Evolutionary conservation across 805 yeast genomes (phyloP).

Genomic region (Cyberlindnera xishuangbannaensis): DNA sequence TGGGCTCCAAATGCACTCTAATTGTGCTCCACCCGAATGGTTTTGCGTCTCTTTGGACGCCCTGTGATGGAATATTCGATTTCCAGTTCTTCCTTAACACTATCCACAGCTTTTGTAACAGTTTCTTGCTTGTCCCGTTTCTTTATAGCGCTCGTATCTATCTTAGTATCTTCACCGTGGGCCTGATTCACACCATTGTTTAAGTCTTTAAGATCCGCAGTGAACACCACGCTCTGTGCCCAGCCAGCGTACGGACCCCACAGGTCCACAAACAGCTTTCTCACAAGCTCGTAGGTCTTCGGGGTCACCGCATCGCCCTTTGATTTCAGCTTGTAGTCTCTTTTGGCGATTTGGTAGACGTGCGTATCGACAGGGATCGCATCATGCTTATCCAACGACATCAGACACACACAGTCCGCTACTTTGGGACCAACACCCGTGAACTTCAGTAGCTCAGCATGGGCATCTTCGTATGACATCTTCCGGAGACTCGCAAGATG

Average conservation of each 20-base stretch:
- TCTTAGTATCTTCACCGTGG: conserved; percentile 4
- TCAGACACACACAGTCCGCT: conserved; percentile 91
- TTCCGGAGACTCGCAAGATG: conserved; percentile 36
- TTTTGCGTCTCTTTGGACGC: conserved; percentile 25
- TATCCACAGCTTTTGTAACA: conserved; percentile 1
- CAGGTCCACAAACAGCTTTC: conserved; percentile 50
- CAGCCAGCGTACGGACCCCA: conserved; percentile 97
- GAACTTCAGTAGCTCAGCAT: conserved; percentile 54
- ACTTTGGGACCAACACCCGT: conserved; percentile 97
- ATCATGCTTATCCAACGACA: conserved; percentile 83
- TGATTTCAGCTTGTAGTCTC: conserved; percentile 62
- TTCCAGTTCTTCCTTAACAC: conserved; percentile 15
- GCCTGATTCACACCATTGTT: conserved; percentile 55
- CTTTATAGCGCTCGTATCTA: conserved; percentile 9
- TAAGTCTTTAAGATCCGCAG: conserved; percentile 72
- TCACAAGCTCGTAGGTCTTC: conserved; percentile 37
- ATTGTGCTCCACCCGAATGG: conserved; percentile 10
- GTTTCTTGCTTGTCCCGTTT: conserved; percentile 8
- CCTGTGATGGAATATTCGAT: conserved; percentile 24
- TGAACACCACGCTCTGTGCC: conserved; percentile 94
- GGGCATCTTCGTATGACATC: conserved; percentile 45
- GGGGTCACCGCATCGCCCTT: conserved; percentile 26
- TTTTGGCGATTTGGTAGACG: conserved; percentile 79
- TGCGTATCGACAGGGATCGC: conserved; percentile 96
- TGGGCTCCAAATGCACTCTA: no score